phyloP scores from a whole-genome alignment of 768 basidiomycete genomes.

The Lactarius akahatsu region DNA sequence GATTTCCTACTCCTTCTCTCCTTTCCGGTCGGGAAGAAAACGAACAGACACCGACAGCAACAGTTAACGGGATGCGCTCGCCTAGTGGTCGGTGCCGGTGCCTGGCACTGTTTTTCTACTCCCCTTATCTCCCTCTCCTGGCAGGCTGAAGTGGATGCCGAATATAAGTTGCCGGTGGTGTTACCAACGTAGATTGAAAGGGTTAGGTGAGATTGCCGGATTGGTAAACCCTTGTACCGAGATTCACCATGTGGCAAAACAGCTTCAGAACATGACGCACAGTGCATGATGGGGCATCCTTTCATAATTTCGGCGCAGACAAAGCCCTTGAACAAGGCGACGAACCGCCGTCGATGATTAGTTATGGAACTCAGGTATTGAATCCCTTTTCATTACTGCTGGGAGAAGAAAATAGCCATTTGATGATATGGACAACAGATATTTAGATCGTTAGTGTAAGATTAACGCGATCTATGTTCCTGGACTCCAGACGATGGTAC shows the following conservation, averaged over 20 bases:
- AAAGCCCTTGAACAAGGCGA: neutral
- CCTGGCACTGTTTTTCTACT: neutral
- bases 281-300: neutral
- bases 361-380: neutral
- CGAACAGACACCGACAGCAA: neutral
- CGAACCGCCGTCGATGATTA: neutral
- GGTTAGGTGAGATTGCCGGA: neutral
- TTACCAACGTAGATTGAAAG: neutral
- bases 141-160: no score
- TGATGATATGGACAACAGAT: neutral
- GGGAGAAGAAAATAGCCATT: neutral
- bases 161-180: neutral
- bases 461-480: neutral
- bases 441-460: neutral
- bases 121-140: neutral
- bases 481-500: neutral
- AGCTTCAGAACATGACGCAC: neutral
- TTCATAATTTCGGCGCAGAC: neutral
- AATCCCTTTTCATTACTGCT: neutral
- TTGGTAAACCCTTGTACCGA: neutral
- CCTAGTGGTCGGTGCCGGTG: no score
- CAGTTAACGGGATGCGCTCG: neutral
- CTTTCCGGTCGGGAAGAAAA: neutral
- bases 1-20: neutral
- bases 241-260: neutral